These are phyloP conservation scores for Phytophthora idaei DNA, from an alignment of 352 stramenopile species.

Conservation along the genomic window DNA sequence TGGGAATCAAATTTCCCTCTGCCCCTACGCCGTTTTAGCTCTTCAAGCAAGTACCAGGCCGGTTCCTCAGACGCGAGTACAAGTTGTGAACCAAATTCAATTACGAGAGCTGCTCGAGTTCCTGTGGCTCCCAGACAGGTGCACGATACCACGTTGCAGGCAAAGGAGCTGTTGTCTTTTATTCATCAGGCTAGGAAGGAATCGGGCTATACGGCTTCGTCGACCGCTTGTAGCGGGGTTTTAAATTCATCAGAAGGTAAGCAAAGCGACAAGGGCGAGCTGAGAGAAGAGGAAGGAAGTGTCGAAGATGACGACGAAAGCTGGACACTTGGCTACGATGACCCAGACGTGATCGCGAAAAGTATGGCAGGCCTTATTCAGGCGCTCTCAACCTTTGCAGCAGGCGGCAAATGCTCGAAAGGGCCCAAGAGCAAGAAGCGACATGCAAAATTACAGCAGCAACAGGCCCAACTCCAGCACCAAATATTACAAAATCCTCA, in stretches of 20 bases:
- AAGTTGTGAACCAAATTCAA: constrained; percentile 7
- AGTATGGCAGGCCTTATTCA: constrained; percentile 35
- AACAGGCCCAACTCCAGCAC: background rate
- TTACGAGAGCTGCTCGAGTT: constrained; percentile 6
- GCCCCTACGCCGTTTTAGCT: background rate
- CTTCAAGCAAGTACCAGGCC: constrained; percentile 6
- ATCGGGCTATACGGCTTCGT: background rate
- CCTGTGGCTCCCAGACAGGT: background rate
- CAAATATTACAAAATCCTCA: constrained; percentile 1
- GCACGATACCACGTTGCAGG: background rate
- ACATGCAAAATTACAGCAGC: constrained; percentile 9
- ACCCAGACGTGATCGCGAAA: constrained; percentile 23
- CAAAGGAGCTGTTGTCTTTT: constrained; percentile 5
- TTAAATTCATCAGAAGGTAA: background rate
- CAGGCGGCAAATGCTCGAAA: constrained; percentile 8
- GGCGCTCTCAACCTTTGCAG: constrained; percentile 29
- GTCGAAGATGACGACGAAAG: constrained; percentile 15
- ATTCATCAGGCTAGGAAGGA: constrained; percentile 7
- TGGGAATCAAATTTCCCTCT: constrained; percentile 29
- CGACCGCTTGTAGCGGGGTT: background rate
- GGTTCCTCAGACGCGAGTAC: background rate
- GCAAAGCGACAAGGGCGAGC: background rate
- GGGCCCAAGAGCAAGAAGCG: constrained; percentile 11
- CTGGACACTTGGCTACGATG: constrained; percentile 23
- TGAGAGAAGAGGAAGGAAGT: background rate